Percentiles rank a stretch among this genome's conserved stretches.
Evolutionary conservation across 129 eudicot genomes (phyloP).

Genomic region (Tanacetum coccineum): DNA sequence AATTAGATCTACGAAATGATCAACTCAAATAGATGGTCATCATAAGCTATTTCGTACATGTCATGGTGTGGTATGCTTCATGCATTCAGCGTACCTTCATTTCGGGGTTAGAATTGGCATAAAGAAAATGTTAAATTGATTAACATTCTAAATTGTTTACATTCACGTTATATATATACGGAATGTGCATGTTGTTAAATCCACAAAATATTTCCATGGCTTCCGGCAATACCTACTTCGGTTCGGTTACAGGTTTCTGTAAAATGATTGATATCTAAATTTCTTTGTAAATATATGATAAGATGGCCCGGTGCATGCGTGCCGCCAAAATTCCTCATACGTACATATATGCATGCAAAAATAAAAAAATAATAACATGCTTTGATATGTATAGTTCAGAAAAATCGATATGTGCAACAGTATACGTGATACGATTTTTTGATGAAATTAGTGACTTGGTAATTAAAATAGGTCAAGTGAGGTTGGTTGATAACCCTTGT

Average conservation of each 20-base stretch:
- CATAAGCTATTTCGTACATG: no score
- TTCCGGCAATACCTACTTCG: no score
- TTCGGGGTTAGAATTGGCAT: not conserved
- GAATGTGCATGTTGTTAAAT: constrained; percentile 4
- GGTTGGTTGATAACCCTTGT: no score
- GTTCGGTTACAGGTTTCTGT: no score
- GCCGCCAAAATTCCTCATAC: not conserved
- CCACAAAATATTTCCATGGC: not conserved
- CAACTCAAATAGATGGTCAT: no score
- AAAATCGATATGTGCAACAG: no score
- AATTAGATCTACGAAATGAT: no score
- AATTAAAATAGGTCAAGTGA: no score
- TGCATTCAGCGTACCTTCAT: not conserved
- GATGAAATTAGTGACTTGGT: no score
- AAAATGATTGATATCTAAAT: not conserved
- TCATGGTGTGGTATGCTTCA: not conserved
- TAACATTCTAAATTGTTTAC: no score
- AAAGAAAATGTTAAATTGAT: not conserved
- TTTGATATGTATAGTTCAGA: not conserved
- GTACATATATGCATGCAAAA: constrained; percentile 18
- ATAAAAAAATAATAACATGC: not conserved
- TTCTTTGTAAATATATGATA: not conserved
- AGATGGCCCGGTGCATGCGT: not conserved
- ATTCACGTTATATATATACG: no score
- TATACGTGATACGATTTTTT: no score